These are phyloP conservation scores for Gossypium stocksii DNA, from an alignment of 345 rosid species.

Conservation along the genomic window DNA sequence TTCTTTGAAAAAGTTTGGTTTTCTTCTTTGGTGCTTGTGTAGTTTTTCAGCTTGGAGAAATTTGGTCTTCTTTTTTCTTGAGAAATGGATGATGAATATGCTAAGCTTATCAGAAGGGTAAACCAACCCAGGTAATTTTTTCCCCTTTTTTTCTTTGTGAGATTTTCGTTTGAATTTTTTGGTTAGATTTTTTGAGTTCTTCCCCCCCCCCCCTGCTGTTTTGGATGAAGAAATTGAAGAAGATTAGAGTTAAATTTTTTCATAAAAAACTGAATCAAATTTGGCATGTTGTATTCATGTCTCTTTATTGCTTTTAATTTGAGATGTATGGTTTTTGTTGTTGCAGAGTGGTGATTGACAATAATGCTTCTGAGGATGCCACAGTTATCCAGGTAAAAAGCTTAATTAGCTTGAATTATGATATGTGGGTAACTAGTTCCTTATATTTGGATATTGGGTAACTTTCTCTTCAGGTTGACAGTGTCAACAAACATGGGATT, in stretches of 20 bases:
- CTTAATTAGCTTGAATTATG: not conserved
- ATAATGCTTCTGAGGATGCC: constrained; percentile 55
- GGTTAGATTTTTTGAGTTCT: not conserved
- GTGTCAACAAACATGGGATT: constrained; percentile 77
- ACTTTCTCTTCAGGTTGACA: constrained; percentile 56
- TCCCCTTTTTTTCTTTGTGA: not conserved
- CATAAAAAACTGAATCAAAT: not conserved
- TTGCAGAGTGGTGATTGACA: constrained; percentile 80
- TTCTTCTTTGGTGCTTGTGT: not conserved
- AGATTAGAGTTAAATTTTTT: not conserved
- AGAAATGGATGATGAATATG: constrained; percentile 73
- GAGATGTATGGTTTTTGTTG: constrained; percentile 13
- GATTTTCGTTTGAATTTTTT: not conserved
- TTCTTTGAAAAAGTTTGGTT: not conserved
- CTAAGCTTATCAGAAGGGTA: constrained; percentile 86
- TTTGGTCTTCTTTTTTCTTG: not conserved
- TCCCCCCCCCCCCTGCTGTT: not conserved
- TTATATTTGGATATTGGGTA: not conserved
- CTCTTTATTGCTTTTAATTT: not conserved
- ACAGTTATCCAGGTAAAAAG: constrained; percentile 65
- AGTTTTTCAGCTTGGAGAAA: not conserved
- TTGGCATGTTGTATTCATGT: not conserved
- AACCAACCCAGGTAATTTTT: constrained; percentile 68
- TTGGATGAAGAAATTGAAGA: constrained; percentile 1
- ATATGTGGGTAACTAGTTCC: not conserved